Evolutionary conservation across 1,284 basidiomycete genomes (phyloP).

Genomic region (Gymnopus androsaceus): DNA sequence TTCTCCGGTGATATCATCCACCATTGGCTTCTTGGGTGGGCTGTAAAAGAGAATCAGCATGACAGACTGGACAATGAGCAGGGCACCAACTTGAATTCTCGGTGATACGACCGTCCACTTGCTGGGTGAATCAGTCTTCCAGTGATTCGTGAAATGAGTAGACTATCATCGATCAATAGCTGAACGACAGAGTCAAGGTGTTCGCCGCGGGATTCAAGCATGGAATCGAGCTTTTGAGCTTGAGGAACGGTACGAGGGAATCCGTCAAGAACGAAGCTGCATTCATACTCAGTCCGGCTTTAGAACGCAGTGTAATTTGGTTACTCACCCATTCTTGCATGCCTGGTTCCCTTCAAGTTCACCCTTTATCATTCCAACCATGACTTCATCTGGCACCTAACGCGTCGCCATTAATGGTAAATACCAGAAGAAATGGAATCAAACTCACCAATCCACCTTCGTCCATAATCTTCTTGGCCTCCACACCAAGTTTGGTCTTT

Average conservation of each 20-base stretch:
- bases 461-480: conserved; percentile 99
- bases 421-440: neutral
- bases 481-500: conserved; percentile 86
- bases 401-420: neutral
- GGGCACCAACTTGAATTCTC: conserved; percentile 85
- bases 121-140: conserved; percentile 92
- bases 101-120: conserved; percentile 92
- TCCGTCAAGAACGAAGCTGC: conserved; percentile 95
- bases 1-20: conserved; percentile 94
- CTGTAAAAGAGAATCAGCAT: conserved; percentile 40
- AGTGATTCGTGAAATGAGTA: conserved; percentile 96
- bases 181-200: conserved; percentile 91
- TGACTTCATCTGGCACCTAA: conserved; percentile 85
- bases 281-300: neutral
- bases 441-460: conserved; percentile 73
- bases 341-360: conserved; percentile 92
- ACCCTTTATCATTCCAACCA: conserved; percentile 97
- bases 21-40: conserved; percentile 94
- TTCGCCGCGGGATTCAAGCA: conserved; percentile 84
- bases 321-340: conserved; percentile 90
- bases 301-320: neutral
- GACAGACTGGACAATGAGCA: neutral
- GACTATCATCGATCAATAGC: conserved; percentile 90
- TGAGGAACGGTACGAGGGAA: conserved; percentile 99
- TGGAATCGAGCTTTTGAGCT: conserved; percentile 93